Evolutionary conservation across 257 asterid genomes (phyloP).

Genomic region (Prunella vulgaris): DNA sequence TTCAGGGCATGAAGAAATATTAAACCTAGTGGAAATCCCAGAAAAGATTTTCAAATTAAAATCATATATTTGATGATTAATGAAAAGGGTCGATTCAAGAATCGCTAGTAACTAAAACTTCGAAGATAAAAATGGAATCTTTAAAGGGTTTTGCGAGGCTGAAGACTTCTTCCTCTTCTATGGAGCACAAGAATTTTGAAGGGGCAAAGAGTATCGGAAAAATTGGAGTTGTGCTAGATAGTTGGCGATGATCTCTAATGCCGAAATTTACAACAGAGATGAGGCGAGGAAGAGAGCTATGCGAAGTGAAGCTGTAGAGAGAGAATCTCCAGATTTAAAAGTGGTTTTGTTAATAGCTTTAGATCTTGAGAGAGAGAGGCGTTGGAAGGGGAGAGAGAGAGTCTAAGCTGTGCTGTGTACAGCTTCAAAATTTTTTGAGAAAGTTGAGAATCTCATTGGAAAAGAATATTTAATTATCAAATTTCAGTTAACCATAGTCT

Average conservation of each 20-base stretch:
- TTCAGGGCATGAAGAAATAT: conserved; percentile 10
- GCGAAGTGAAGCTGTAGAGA: conserved; percentile 16
- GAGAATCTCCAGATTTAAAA: conserved; percentile 12
- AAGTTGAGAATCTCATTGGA: background rate
- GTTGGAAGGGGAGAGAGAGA: conserved; percentile 5
- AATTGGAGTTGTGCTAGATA: conserved; percentile 19
- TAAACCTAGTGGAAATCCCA: conserved; percentile 30
- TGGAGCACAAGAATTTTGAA: conserved; percentile 1
- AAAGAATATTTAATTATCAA: background rate
- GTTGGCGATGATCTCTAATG: conserved; percentile 31
- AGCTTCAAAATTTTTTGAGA: conserved; percentile 22
- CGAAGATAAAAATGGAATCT: conserved; percentile 20
- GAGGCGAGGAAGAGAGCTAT: conserved; percentile 21
- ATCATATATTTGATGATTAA: conserved; percentile 2
- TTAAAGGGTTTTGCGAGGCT: conserved; percentile 26
- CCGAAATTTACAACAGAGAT: conserved; percentile 18
- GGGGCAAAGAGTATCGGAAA: conserved; percentile 23
- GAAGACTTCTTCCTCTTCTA: background rate
- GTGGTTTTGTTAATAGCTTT: conserved; percentile 12
- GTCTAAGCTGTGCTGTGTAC: conserved; percentile 11
- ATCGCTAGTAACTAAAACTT: conserved; percentile 15
- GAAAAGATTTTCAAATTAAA: conserved; percentile 27
- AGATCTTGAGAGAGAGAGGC: conserved; percentile 24
- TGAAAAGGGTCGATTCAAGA: conserved; percentile 2
- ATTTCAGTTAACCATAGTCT: background rate